These are phyloP conservation scores for Pythium volutum DNA, from an alignment of 352 stramenopile genomes.

Conservation along the genomic window DNA sequence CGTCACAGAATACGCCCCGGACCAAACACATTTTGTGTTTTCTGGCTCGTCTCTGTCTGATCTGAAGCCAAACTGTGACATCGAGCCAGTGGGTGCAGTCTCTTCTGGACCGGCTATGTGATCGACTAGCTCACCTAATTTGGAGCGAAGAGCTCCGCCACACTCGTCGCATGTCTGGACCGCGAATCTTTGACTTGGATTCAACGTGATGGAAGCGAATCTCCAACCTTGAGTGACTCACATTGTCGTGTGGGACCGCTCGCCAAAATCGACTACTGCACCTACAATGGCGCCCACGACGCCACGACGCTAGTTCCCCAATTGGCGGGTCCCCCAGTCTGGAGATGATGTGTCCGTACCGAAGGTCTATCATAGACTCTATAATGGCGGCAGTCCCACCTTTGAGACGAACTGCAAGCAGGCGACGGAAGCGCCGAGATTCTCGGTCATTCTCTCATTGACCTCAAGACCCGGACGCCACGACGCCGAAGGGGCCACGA, in stretches of 20 bases:
- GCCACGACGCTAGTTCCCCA: background rate
- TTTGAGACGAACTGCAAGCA: background rate
- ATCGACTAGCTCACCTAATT: background rate
- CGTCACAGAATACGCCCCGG: too few species aligned
- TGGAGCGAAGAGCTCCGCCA: background rate
- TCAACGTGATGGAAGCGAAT: background rate
- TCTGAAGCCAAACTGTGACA: too few species aligned
- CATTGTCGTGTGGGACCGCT: too few species aligned
- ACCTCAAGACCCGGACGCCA: conserved; percentile 8
- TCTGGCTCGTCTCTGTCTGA: too few species aligned
- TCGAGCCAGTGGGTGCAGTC: background rate
- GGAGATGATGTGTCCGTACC: too few species aligned
- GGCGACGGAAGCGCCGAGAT: background rate
- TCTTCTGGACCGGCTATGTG: background rate
- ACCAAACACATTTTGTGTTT: too few species aligned
- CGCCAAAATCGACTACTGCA: background rate
- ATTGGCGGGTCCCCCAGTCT: too few species aligned
- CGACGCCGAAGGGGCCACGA: too few species aligned
- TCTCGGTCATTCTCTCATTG: background rate
- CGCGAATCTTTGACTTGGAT: conserved; percentile 1
- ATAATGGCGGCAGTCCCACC: too few species aligned
- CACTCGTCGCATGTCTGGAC: background rate
- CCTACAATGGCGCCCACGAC: background rate
- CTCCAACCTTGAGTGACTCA: background rate
- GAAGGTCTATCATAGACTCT: too few species aligned